A percentile compares a stretch with the other conserved stretches of the same genome.
phyloP scores from a whole-genome alignment of 139 green algal species.

The Zygnema cylindricum region DNA sequence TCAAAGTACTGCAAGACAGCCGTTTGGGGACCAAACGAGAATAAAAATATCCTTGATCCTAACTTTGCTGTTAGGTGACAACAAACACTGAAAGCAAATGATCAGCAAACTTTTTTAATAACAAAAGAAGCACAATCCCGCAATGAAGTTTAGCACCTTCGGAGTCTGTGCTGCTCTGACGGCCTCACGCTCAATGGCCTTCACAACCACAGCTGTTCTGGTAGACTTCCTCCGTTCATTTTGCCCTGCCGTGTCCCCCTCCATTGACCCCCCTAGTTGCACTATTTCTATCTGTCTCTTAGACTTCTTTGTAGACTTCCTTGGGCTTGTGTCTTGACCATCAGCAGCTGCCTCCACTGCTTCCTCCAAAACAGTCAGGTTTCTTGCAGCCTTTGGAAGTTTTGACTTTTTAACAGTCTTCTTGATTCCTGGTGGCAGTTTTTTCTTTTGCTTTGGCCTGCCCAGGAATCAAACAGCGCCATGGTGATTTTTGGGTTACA shows the following conservation, averaged over 20 bases:
- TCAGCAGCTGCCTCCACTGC: constrained; percentile 3
- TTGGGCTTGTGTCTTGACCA: neutral
- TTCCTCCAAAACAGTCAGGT: constrained; percentile 13
- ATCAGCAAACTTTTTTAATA: neutral
- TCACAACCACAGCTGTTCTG: constrained; percentile 61
- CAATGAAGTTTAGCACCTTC: neutral
- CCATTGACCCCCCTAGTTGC: neutral
- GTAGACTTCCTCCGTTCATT: constrained; percentile 65
- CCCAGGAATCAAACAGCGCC: too few species aligned
- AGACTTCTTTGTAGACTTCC: neutral
- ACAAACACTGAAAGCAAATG: neutral
- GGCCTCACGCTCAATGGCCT: constrained; percentile 67
- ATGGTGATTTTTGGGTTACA: too few species aligned
- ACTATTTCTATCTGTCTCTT: constrained; percentile 2
- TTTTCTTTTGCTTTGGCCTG: neutral
- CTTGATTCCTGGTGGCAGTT: neutral
- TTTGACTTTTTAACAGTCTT: constrained; percentile 31
- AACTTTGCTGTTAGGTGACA: too few species aligned
- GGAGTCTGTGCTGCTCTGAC: constrained; percentile 33
- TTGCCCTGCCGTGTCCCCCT: neutral
- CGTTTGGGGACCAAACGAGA: too few species aligned
- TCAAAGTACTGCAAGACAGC: too few species aligned
- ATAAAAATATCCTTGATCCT: too few species aligned
- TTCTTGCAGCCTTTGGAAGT: neutral
- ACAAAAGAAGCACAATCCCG: neutral